A percentile compares a stretch with the other conserved stretches of the same genome.
Evolutionary conservation across 176 grass and related monocot genomes (phyloP).

Genomic region (Themeda triandra): DNA sequence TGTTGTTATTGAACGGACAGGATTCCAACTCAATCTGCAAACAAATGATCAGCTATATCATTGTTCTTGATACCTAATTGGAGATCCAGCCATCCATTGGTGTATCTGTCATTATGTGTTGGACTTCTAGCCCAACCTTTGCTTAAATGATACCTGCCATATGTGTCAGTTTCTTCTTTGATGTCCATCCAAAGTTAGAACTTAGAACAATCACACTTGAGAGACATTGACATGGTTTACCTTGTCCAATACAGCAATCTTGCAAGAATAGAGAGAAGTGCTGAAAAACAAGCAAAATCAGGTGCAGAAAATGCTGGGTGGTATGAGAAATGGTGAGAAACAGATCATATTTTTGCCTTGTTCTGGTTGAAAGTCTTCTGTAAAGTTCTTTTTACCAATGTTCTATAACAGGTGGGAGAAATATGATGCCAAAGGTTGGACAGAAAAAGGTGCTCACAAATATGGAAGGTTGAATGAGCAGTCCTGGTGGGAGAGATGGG

Average conservation of each 20-base stretch:
- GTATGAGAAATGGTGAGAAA: conserved; percentile 96
- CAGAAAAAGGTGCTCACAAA: conserved; percentile 97
- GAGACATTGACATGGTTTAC: not conserved
- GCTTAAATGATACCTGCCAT: not conserved
- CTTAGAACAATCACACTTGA: not conserved
- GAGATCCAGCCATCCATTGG: not conserved
- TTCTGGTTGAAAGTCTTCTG: conserved; percentile 12
- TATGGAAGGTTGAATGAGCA: conserved; percentile 94
- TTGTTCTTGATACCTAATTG: not conserved
- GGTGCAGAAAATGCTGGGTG: conserved; percentile 87
- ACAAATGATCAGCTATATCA: not conserved
- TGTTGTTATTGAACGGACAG: not conserved
- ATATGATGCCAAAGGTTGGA: conserved; percentile 98
- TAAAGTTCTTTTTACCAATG: conserved; percentile 2
- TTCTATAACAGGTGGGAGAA: conserved; percentile 88
- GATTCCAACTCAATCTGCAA: not conserved
- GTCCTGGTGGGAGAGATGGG: conserved; percentile 99
- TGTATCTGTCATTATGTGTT: not conserved
- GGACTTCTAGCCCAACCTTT: not conserved
- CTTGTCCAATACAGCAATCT: conserved; percentile 62
- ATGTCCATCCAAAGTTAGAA: not conserved
- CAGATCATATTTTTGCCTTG: not conserved
- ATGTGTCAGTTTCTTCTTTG: not conserved
- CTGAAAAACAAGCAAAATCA: conserved; percentile 95
- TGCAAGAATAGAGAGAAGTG: conserved; percentile 92